Evolutionary conservation across 805 yeast genomes (phyloP), one percentile per base, ranked within the genome.

Genomic region (Metschnikowia colocasiae): DNA sequence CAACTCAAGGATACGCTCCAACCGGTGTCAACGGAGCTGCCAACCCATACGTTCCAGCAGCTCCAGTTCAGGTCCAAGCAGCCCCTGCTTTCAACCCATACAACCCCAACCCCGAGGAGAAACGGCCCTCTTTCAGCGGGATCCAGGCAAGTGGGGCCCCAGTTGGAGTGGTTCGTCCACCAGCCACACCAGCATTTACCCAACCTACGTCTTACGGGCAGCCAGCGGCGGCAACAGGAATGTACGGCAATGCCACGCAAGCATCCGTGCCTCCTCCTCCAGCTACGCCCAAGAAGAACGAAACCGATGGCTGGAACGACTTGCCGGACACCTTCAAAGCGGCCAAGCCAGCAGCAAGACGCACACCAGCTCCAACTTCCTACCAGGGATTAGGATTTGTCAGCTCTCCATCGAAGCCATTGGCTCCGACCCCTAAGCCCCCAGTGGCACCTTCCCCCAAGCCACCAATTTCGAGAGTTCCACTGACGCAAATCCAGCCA

Each of bases 221-320:
- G 10, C 15, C 22, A 15, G 20, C 19, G 4, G 30, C n/a, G 15
- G 40, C 22, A 15, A 15, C n/a, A 23, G 40, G 30, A 15, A 15
- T 31, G 12, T 40, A 32, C 47, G 10, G n/a, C 26, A 20, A 36
- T 13, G 10, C 46, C 9, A 15, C 49, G 6, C 45, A 54, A 9
- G 51, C 36, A 26, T 12, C 36, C n/a, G 43, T 18, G 3, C 27
- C 45, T 13, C 50, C 53, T 26, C 59, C 50, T n/a, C 48, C 50
- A 8, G 16, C 32, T 2, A 12, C 45, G 1, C 6, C 44, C 16
- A 40, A 34, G 49, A 76, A 73, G 47, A 65, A 64, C 45, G 79
- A 79, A 36, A 78, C 78, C 32, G 87, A 82, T 32, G 88, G 87
- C 3, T 83, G 89, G 88, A 83, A 82, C 56, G 87, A 82, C 59